phyloP scores from a whole-genome alignment of 768 basidiomycete species.

The Lactarius pseudohatsudake region DNA sequence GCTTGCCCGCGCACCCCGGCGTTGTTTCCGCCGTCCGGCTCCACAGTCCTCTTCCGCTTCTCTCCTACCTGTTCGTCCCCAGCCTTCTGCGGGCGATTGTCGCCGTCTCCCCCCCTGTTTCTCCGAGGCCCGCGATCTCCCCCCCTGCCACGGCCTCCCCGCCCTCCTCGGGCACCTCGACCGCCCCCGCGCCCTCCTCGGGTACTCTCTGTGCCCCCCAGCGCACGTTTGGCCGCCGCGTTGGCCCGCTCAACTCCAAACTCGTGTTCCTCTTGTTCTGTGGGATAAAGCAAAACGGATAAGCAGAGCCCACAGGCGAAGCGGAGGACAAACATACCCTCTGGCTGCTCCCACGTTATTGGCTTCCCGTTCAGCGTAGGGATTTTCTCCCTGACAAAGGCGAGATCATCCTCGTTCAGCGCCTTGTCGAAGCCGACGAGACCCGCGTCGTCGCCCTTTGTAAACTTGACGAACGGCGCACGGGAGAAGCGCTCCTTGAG shows the following conservation, averaged over 20 bases:
- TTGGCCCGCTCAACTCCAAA: constrained; percentile 78
- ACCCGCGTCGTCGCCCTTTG: constrained; percentile 46
- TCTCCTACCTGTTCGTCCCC: constrained; percentile 55
- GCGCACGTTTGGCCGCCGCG: constrained; percentile 56
- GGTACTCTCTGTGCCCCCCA: constrained; percentile 30
- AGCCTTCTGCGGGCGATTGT: constrained; percentile 30
- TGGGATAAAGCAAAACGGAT: neutral
- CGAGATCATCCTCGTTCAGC: constrained; percentile 69
- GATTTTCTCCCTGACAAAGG: constrained; percentile 63
- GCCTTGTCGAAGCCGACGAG: constrained; percentile 60
- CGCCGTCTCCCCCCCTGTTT: constrained; percentile 28
- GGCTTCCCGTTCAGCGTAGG: constrained; percentile 63
- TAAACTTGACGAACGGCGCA: constrained; percentile 49
- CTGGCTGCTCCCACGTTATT: constrained; percentile 62
- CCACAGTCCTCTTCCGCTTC: constrained; percentile 74
- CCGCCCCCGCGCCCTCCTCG: constrained; percentile 49
- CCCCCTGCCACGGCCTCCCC: constrained; percentile 34
- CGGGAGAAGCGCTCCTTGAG: constrained; percentile 49
- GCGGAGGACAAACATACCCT: constrained; percentile 43
- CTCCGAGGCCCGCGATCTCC: constrained; percentile 37
- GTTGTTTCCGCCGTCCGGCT: constrained; percentile 76
- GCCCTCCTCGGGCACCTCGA: constrained; percentile 39
- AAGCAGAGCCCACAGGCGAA: neutral
- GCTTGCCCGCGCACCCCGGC: constrained; percentile 61
- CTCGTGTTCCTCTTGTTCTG: constrained; percentile 69